Evolutionary conservation across 495 filamentous ascomycete genomes (phyloP).

Genomic region (Podospora australis): DNA sequence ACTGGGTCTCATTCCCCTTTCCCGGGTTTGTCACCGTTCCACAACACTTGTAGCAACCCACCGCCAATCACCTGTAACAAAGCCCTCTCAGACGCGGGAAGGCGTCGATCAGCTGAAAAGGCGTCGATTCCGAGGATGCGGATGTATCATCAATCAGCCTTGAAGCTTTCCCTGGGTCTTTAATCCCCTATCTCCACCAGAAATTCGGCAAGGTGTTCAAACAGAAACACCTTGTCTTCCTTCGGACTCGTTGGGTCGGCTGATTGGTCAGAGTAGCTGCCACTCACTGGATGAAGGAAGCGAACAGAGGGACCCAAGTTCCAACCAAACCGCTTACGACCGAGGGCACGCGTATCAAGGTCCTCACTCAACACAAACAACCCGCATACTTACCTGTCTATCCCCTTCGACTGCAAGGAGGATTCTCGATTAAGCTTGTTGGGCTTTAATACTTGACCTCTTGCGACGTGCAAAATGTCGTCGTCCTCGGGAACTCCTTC

Average conservation of each 20-base stretch:
- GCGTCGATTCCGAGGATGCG: not conserved
- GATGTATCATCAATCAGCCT: too few species aligned
- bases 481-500: conserved; percentile 31
- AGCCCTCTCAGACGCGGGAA: not conserved
- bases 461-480: conserved; percentile 38
- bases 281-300: too few species aligned
- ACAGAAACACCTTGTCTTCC: too few species aligned
- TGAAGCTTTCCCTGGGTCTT: too few species aligned
- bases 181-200: too few species aligned
- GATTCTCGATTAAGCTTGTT: not conserved
- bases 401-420: not conserved
- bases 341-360: not conserved
- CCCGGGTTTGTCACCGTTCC: too few species aligned
- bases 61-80: not conserved
- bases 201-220: too few species aligned
- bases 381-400: not conserved
- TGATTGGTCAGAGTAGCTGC: too few species aligned
- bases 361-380: too few species aligned
- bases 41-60: too few species aligned
- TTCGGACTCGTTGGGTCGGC: too few species aligned
- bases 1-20: too few species aligned
- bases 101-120: not conserved
- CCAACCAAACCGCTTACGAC: not conserved
- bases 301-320: not conserved
- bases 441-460: not conserved